Base-by-base conservation (phyloP, 257 asterid species). In the Henckelia pumila region DNA sequence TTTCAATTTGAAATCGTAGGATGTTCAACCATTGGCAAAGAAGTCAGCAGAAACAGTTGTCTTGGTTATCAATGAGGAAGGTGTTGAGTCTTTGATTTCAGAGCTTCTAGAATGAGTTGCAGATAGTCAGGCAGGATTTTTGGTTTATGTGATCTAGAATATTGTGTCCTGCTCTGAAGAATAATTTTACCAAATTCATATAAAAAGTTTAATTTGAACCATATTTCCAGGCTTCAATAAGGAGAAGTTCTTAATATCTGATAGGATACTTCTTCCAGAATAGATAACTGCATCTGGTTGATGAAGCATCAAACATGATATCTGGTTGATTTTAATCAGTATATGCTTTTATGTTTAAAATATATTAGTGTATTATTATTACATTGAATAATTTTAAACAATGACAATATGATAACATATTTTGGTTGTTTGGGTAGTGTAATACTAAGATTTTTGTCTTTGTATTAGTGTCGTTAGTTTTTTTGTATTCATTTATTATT, bases 11-110 rank as follows among this genome's bases (percentile, higher is more conserved):
- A 69, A 62, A 67, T 74, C 63, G 53, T 71, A 91, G 97, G 91
- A 88, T 62, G 81, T 85, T 67, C 88, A 64, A 59, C 66, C 63
- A 75, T 78, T 91, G 79, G 95, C 99, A 22, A 94, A 80, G 80
- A 85, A 85, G 73, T 88, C 99, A 20, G 96, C 96, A 30, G 99
- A 94, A 87, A 94, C 96, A 59, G 96, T 94, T 81, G 95, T 88
- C 61, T 74, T 85, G 81, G 99, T 88, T 49, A 85, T 94, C 75
- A 96, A 90, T 63, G 97, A 88, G 56, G 99, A 94, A 68, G 99
- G 99, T 79, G 78, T 80, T 4, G 96, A 91, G 24, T 78, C 87
- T 71, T 84, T 94, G 84, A 73, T 84, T 44, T 86, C 93, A 3
- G 99, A 91, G 81, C 96, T 94, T 78, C 85, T 94, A 30, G 91